phyloP scores from a whole-genome alignment of 2,329 filamentous ascomycete species.

The Pyrenochaeta sp. region DNA sequence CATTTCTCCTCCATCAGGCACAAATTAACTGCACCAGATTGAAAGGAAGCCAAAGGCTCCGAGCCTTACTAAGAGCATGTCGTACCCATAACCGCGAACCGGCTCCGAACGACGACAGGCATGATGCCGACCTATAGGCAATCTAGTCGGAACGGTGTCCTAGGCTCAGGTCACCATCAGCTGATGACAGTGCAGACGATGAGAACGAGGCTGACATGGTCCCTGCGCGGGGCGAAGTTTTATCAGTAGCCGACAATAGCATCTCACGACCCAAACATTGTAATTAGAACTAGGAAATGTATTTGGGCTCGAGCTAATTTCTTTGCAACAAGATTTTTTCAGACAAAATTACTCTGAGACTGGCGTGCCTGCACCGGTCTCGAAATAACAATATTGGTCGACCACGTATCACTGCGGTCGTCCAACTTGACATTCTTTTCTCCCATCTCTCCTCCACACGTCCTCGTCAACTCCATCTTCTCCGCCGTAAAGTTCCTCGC shows the following conservation, averaged over 20 bases:
- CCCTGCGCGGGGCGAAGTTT: background rate
- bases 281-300: background rate
- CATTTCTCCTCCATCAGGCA: no score
- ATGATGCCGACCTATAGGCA: no score
- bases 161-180: background rate
- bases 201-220: background rate
- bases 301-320: background rate
- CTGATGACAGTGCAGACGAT: background rate
- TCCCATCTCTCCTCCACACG: slow-evolving; percentile 1
- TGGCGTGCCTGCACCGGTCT: slow-evolving; percentile 7
- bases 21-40: no score
- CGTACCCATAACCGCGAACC: no score
- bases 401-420: slow-evolving; percentile 20
- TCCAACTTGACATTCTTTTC: slow-evolving; percentile 23
- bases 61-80: no score
- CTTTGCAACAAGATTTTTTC: background rate
- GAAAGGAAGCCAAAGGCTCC: no score
- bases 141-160: no score
- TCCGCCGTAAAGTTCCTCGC: slow-evolving; percentile 19
- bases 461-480: slow-evolving; percentile 7
- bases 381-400: slow-evolving; percentile 14
- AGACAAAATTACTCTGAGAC: background rate
- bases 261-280: background rate
- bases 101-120: no score
- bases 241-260: background rate